phyloP scores from a whole-genome alignment of 1,139 yeast genomes.

The Geotrichum restrictum region DNA sequence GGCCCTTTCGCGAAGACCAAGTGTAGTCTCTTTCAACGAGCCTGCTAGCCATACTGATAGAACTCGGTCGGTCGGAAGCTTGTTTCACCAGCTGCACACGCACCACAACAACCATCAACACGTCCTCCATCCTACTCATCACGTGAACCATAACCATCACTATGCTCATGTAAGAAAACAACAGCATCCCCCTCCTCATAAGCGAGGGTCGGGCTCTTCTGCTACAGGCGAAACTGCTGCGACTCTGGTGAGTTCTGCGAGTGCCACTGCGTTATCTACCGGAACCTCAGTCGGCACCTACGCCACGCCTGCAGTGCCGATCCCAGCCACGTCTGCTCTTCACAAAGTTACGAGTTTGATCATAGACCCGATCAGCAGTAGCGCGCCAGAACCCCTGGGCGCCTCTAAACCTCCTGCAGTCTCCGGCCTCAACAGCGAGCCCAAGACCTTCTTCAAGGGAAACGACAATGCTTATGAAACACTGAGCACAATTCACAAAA shows the following conservation, averaged over 20 bases:
- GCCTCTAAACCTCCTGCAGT: background rate
- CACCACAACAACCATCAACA: background rate
- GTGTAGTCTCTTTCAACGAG: constrained; percentile 21
- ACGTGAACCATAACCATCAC: background rate
- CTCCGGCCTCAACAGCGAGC: background rate
- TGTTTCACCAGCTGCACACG: constrained; percentile 15
- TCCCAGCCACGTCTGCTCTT: background rate
- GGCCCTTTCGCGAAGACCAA: constrained; percentile 9
- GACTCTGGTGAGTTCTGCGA: too few species aligned
- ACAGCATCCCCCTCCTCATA: background rate
- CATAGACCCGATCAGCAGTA: constrained; percentile 7
- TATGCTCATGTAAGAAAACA: background rate
- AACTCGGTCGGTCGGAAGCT: constrained; percentile 18
- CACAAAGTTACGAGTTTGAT: constrained; percentile 1
- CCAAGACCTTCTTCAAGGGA: background rate
- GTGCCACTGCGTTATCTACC: too few species aligned
- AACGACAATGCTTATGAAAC: background rate
- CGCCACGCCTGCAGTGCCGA: too few species aligned
- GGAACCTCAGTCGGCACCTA: too few species aligned
- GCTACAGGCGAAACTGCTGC: background rate
- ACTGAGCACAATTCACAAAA: background rate
- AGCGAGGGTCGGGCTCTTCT: background rate
- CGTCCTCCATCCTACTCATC: background rate
- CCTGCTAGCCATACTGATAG: constrained; percentile 22
- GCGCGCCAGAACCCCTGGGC: constrained; percentile 1